A percentile compares a stretch with the other conserved stretches of the same genome.
These are phyloP conservation scores for Fraxinus dipetala DNA, from an alignment of 305 asterid species.

Conservation along the genomic window DNA sequence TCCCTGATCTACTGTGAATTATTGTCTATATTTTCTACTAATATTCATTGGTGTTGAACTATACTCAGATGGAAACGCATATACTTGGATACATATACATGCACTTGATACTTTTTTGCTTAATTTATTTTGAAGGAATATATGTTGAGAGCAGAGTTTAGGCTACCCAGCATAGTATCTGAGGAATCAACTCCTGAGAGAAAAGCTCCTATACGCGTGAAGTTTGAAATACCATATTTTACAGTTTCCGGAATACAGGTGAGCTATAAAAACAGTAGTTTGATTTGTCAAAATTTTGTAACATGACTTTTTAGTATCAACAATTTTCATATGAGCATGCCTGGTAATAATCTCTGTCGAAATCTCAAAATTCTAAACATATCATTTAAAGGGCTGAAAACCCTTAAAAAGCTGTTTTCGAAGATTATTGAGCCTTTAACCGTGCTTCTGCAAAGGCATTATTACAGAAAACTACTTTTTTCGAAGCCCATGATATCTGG, in stretches of 20 bases:
- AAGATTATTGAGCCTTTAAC: neutral
- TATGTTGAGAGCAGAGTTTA: constrained; percentile 89
- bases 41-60: neutral
- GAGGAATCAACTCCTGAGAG: constrained; percentile 80
- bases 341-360: neutral
- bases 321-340: neutral
- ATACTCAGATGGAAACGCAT: neutral
- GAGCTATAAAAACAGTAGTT: constrained; percentile 16
- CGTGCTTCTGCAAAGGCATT: neutral
- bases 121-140: constrained; percentile 54
- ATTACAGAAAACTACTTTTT: neutral
- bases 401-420: neutral
- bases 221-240: constrained; percentile 94
- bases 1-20: neutral
- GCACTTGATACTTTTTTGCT: neutral
- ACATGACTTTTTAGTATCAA: neutral
- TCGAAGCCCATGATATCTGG: neutral
- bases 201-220: constrained; percentile 93
- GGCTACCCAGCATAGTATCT: constrained; percentile 83
- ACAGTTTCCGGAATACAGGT: constrained; percentile 99
- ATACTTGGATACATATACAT: neutral
- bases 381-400: neutral
- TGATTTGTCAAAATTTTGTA: neutral
- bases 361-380: neutral
- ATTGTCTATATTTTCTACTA: neutral